These are phyloP conservation scores for Tubosaeta sp. DNA, from an alignment of 768 basidiomycete species.

Conservation along the genomic window DNA sequence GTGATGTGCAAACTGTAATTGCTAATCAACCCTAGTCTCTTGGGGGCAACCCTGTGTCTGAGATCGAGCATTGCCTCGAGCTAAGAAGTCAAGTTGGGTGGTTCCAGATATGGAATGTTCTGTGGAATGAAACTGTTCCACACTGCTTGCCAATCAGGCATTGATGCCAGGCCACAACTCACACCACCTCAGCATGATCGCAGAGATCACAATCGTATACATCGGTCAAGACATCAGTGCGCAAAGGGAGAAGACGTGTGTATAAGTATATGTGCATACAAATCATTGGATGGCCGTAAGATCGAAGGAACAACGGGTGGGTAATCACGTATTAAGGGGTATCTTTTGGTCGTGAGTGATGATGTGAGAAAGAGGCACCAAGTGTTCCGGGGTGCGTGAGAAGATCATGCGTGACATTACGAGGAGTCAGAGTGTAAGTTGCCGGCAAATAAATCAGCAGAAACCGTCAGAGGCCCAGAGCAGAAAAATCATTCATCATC, in stretches of 20 bases:
- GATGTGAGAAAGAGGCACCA: constrained; percentile 13
- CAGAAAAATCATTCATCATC: constrained; percentile 13
- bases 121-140: constrained; percentile 19
- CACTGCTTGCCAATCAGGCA: constrained; percentile 14
- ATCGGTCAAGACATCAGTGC: constrained; percentile 9
- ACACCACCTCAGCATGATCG: constrained; percentile 7
- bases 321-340: constrained; percentile 34
- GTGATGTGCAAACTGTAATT: constrained; percentile 5
- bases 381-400: constrained; percentile 14
- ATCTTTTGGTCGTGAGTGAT: constrained; percentile 23
- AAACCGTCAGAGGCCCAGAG: constrained; percentile 7
- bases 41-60: constrained; percentile 3
- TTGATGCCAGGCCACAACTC: constrained; percentile 14
- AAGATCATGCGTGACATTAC: constrained; percentile 22
- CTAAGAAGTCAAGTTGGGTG: constrained; percentile 1
- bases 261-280: constrained; percentile 26
- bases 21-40: constrained; percentile 7
- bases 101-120: constrained; percentile 26
- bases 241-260: constrained; percentile 3
- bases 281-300: constrained; percentile 25
- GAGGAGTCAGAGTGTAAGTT: constrained; percentile 12
- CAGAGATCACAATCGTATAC: constrained; percentile 9
- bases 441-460: constrained; percentile 19
- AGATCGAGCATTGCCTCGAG: constrained; percentile 18
- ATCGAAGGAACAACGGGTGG: constrained; percentile 14